phyloP scores from a whole-genome alignment of 192 early-diverging fungal species.

The Piromyces finnis region DNA sequence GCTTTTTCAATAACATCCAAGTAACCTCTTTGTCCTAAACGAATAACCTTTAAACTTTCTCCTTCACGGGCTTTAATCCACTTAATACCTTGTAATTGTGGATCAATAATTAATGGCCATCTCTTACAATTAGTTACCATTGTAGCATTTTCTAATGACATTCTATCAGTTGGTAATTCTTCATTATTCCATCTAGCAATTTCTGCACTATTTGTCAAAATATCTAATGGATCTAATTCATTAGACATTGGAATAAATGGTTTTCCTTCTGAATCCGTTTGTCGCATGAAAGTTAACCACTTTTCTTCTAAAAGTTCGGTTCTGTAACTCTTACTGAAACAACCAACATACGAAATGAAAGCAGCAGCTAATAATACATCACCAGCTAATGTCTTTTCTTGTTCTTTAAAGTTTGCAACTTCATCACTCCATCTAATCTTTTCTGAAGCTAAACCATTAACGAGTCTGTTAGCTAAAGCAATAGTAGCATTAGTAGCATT shows the following conservation, averaged over 20 bases:
- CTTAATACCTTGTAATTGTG: slow-evolving; percentile 44
- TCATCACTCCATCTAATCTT: slow-evolving; percentile 49
- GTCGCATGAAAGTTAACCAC: slow-evolving; percentile 29
- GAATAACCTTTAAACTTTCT: slow-evolving; percentile 25
- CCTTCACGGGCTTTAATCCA: slow-evolving; percentile 47
- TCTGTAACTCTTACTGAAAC: slow-evolving; percentile 41
- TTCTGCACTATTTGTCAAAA: slow-evolving; percentile 35
- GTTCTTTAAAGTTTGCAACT: slow-evolving; percentile 41
- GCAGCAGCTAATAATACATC: slow-evolving; percentile 39
- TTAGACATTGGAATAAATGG: slow-evolving; percentile 25
- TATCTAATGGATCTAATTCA: slow-evolving; percentile 32
- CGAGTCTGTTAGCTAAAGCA: slow-evolving; percentile 38
- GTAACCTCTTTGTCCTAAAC: slow-evolving; percentile 33
- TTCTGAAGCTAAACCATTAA: slow-evolving; percentile 44
- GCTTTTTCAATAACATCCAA: slow-evolving; percentile 44
- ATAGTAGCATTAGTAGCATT: slow-evolving; percentile 42
- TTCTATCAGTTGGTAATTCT: slow-evolving; percentile 37
- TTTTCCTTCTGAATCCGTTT: slow-evolving; percentile 17
- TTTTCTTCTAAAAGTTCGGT: slow-evolving; percentile 33
- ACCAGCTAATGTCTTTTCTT: slow-evolving; percentile 43
- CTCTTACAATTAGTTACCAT: slow-evolving; percentile 43
- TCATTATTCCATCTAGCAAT: slow-evolving; percentile 51
- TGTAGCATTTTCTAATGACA: slow-evolving; percentile 41
- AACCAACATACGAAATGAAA: slow-evolving; percentile 46
- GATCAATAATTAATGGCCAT: slow-evolving; percentile 49